phyloP scores from a whole-genome alignment of 192 early-diverging fungal genomes.

The Rhizoclosmatium globosum region DNA sequence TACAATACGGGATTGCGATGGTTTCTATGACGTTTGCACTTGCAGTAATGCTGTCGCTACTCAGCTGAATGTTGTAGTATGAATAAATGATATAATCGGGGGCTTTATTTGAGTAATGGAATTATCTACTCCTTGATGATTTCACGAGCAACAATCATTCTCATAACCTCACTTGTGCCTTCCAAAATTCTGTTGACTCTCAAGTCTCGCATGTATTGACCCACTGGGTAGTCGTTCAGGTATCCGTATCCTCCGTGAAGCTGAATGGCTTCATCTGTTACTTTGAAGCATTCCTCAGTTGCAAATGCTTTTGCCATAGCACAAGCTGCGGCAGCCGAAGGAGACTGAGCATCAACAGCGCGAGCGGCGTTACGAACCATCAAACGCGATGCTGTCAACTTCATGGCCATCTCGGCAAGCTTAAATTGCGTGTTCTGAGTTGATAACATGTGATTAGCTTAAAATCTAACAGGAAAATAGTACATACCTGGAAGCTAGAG shows the following conservation, averaged over 20 bases:
- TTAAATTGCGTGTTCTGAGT: conserved; percentile 67
- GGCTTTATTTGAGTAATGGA: neutral
- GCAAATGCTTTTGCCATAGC: conserved; percentile 68
- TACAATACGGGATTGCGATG: conserved; percentile 40
- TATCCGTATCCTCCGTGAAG: conserved; percentile 69
- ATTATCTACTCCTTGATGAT: conserved; percentile 53
- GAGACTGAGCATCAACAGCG: conserved; percentile 55
- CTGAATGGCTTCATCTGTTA: conserved; percentile 61
- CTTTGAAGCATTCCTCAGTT: conserved; percentile 62
- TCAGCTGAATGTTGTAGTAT: neutral
- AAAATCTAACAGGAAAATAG: neutral
- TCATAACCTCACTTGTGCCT: conserved; percentile 71
- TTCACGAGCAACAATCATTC: conserved; percentile 60
- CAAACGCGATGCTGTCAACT: conserved; percentile 53
- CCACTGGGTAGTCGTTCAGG: conserved; percentile 67
- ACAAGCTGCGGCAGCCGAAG: conserved; percentile 51
- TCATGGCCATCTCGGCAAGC: conserved; percentile 65
- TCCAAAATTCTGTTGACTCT: conserved; percentile 69
- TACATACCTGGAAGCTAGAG: conserved; percentile 51
- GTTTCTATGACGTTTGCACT: conserved; percentile 26
- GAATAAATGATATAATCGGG: neutral
- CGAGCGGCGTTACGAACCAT: conserved; percentile 56
- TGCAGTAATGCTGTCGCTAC: conserved; percentile 18
- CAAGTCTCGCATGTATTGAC: conserved; percentile 64
- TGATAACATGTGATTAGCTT: conserved; percentile 36